Conservation (phyloP, 768 basidiomycete genomes). For the Kwoniella shandongensis region DNA sequence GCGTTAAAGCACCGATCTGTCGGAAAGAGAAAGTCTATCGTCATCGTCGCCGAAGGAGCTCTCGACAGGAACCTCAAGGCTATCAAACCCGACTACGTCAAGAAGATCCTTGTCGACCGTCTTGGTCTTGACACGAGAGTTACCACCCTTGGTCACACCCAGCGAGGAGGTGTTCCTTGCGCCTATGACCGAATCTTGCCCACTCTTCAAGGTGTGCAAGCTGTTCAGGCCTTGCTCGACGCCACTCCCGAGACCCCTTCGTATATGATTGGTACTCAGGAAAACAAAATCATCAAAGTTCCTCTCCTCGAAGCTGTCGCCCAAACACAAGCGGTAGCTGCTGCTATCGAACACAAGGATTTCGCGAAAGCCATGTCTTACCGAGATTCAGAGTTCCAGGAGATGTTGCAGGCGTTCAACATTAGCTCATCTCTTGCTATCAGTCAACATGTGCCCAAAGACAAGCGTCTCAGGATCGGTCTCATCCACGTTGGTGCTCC, state of each 20-base stretch:
- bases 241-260: conserved; percentile 87
- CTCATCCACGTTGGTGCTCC: conserved; percentile 78
- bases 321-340: conserved; percentile 81
- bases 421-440: conserved; percentile 67
- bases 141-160: conserved; percentile 94
- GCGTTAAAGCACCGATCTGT: conserved; percentile 72
- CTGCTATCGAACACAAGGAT: conserved; percentile 76
- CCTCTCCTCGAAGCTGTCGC: conserved; percentile 91
- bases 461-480: conserved; percentile 55
- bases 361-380: conserved; percentile 83
- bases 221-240: conserved; percentile 81
- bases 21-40: conserved; percentile 97
- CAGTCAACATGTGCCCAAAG: conserved; percentile 60
- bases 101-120: conserved; percentile 78
- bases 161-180: conserved; percentile 90
- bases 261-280: conserved; percentile 93
- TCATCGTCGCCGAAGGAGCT: conserved; percentile 97
- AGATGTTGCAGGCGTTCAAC: conserved; percentile 80
- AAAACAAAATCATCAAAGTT: conserved; percentile 91
- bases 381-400: conserved; percentile 86
- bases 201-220: conserved; percentile 92
- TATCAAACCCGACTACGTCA: conserved; percentile 89
- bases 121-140: conserved; percentile 93
- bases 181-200: conserved; percentile 93
- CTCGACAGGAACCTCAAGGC: conserved; percentile 82